Evolutionary conservation across 2,329 filamentous ascomycete species (phyloP), one percentile per base, ranked within the genome.

Genomic region (Paraconiothyrium brasiliense): DNA sequence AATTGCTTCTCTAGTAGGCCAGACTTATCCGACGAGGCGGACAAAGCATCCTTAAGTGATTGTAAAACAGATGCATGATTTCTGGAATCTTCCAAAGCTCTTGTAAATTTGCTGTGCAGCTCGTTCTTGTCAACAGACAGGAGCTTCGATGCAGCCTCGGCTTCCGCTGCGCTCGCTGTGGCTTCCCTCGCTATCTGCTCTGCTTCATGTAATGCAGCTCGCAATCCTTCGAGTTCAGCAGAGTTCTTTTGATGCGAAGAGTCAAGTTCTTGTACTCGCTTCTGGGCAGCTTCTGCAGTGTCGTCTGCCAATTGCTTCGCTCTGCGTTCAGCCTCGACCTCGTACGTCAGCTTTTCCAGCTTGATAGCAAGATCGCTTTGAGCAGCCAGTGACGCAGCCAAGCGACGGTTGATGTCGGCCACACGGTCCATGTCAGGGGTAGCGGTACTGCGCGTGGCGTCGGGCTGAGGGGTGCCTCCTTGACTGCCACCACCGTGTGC

Each of bases 121-220:
- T 96, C 92, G 3, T 90, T 87, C 77, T 95, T 97, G 75, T 98
- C 94, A n/a, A 96, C 86, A 58, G 86, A 85, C n/a, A 97, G 82
- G 61, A 97, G 82, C 68, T 92, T 89, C 46, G 92, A 82, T 43
- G 90, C 85, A 0, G 93, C 88, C 58, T 91, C 84, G 1, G 94
- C 90, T 76, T 97, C 93, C 0, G 92, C 86, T 41, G 89, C 88
- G 32, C 88, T 83, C n/a, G 93, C 87, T 0, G 92, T 88, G 67
- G 97, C 91, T 69, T 98, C 92, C 61, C 95, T 87, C 24, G 91
- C 89, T 59, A 90, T 87, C 35, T 89, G 90, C 74, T 97, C 91
- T 1, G 88, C 85, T 69, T 92, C 85, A 73, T 98, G 93, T 39
- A 99, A 81, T 72, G 97, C 93, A 1, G 92, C 90, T 67, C 94